Evolutionary conservation across 2,329 filamentous ascomycete genomes (phyloP).

Genomic region (Cladosporium phlei): DNA sequence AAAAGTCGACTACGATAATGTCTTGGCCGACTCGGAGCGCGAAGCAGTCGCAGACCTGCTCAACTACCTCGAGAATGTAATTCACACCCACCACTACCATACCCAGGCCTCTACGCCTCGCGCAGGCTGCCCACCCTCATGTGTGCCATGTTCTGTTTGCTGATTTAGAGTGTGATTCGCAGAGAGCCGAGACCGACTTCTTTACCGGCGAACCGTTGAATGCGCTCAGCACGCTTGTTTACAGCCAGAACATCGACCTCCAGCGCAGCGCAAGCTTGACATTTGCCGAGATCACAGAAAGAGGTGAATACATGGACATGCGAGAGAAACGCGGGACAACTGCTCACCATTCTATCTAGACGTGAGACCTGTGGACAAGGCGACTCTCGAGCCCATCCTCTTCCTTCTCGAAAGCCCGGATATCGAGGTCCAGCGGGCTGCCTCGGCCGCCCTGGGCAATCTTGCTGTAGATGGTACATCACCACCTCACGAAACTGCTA

Average conservation of each 20-base stretch:
- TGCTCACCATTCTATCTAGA: conserved; percentile 51
- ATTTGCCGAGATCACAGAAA: conserved; percentile 96
- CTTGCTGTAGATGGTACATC: conserved; percentile 86
- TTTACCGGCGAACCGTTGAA: conserved; percentile 92
- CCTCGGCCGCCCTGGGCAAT: conserved; percentile 92
- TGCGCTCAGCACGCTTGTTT: conserved; percentile 91
- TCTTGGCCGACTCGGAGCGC: conserved; percentile 86
- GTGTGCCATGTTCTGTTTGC: conserved; percentile 7
- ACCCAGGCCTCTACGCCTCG: no score
- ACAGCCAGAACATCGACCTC: conserved; percentile 96
- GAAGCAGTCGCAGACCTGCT: conserved; percentile 94
- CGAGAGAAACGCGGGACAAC: conserved; percentile 6
- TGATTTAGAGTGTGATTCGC: conserved; percentile 16
- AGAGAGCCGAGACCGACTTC: conserved; percentile 97
- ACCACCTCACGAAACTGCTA: conserved; percentile 36
- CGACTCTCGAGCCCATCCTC: conserved; percentile 92
- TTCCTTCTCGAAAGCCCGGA: conserved; percentile 92
- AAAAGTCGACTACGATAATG: conserved; percentile 41
- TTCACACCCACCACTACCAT: conserved; percentile 27
- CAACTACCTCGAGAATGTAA: conserved; percentile 92
- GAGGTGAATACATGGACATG: conserved; percentile 57
- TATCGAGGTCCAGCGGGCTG: conserved; percentile 93
- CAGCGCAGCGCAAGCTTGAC: conserved; percentile 96
- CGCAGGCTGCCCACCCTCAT: no score
- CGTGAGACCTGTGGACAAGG: conserved; percentile 90